phyloP scores from a whole-genome alignment of 805 yeast species.

The Pichia phayaonensis region DNA sequence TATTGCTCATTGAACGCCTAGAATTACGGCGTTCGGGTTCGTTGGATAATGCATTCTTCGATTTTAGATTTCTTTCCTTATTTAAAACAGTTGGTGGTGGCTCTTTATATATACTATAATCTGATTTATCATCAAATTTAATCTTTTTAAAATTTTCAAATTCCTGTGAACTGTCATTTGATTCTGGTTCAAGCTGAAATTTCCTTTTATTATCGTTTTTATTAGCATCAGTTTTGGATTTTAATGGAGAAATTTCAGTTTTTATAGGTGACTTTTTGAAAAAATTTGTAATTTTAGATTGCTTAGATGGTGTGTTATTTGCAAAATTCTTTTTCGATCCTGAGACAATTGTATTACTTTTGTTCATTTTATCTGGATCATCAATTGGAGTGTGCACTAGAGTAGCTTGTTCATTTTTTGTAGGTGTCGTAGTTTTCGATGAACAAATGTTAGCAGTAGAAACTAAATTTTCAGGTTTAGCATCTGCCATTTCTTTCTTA shows the following conservation, averaged over 20 bases:
- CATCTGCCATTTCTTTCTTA: too few relatives aligned
- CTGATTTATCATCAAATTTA: not conserved
- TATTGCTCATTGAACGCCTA: not conserved
- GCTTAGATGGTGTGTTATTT: not conserved
- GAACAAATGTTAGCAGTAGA: too few relatives aligned
- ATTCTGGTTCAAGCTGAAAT: not conserved
- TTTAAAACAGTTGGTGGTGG: not conserved
- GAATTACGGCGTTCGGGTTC: constrained; percentile 1
- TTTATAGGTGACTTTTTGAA: constrained; percentile 7
- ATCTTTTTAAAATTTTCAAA: not conserved
- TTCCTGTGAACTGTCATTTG: not conserved
- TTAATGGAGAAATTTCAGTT: not conserved
- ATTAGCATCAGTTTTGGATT: not conserved
- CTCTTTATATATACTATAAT: not conserved
- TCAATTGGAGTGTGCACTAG: not conserved
- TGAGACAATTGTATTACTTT: not conserved
- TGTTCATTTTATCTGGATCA: too few relatives aligned
- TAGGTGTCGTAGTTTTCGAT: not conserved
- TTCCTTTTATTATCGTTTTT: not conserved
- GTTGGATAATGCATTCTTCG: not conserved
- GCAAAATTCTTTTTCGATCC: not conserved
- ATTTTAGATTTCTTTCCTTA: not conserved
- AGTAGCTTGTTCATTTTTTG: not conserved
- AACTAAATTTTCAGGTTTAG: not conserved
- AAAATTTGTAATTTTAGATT: constrained; percentile 8